These are phyloP conservation scores for Sugiyamaella smithiae DNA, from an alignment of 805 yeast genomes.

Conservation along the genomic window DNA sequence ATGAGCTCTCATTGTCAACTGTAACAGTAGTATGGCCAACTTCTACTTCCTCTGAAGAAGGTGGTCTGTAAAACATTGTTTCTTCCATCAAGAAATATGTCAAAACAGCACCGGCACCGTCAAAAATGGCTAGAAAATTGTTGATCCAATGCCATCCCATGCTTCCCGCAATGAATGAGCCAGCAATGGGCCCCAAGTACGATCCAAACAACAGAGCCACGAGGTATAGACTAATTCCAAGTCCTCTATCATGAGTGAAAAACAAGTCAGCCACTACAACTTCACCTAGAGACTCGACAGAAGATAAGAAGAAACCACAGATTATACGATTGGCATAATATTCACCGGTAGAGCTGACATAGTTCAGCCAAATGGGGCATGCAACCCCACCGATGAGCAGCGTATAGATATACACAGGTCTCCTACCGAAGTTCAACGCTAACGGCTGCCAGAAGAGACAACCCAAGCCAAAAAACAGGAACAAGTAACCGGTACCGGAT, in stretches of 20 bases:
- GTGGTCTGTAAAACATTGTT: conserved; percentile 10
- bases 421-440: conserved; percentile 32
- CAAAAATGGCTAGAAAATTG: conserved; percentile 9
- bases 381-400: conserved; percentile 10
- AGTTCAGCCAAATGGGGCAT: conserved; percentile 12
- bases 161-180: conserved; percentile 26
- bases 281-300: conserved; percentile 50
- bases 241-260: conserved; percentile 51
- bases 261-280: conserved; percentile 49
- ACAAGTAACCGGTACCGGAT: conserved; percentile 9
- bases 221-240: conserved; percentile 50
- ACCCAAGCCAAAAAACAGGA: conserved; percentile 10
- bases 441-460: conserved; percentile 43
- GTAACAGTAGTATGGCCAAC: neutral
- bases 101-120: conserved; percentile 6
- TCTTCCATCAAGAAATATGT: conserved; percentile 8
- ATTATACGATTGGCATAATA: conserved; percentile 11
- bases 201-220: conserved; percentile 53
- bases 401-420: conserved; percentile 38
- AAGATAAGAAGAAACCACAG: conserved; percentile 26
- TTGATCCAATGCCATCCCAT: conserved; percentile 12
- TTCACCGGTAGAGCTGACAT: conserved; percentile 5
- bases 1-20: neutral
- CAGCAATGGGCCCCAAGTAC: conserved; percentile 56
- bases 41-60: conserved; percentile 1